Evolutionary conservation across 1,139 yeast species (phyloP).

Genomic region (Debaryomyces udenii): DNA sequence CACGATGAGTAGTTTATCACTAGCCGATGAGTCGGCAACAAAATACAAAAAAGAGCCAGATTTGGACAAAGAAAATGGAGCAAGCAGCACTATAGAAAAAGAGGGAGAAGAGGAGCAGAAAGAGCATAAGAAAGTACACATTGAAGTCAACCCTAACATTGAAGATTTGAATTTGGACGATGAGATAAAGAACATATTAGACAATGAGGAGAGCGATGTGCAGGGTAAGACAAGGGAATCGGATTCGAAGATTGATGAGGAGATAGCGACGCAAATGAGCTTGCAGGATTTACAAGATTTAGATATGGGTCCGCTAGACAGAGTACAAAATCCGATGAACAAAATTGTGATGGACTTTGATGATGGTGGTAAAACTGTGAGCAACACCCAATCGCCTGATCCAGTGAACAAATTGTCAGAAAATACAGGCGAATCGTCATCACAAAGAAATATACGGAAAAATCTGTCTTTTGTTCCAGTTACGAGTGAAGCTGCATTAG

Average conservation of each 20-base stretch:
- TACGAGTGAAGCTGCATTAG: slow-evolving; percentile 28
- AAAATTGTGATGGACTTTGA: slow-evolving; percentile 11
- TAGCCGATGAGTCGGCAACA: slow-evolving; percentile 14
- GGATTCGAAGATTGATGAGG: neutral
- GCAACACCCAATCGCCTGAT: slow-evolving; percentile 22
- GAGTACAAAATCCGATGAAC: slow-evolving; percentile 12
- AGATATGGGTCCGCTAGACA: slow-evolving; percentile 19
- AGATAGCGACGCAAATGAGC: slow-evolving; percentile 5
- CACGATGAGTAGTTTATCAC: slow-evolving; percentile 17
- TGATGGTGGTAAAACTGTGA: slow-evolving; percentile 19
- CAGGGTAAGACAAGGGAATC: neutral
- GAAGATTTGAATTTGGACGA: slow-evolving; percentile 12
- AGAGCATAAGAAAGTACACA: neutral
- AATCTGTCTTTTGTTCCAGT: slow-evolving; percentile 21
- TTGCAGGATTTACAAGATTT: slow-evolving; percentile 9
- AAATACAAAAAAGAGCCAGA: slow-evolving; percentile 6
- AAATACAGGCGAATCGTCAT: slow-evolving; percentile 1
- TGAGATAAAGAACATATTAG: slow-evolving; percentile 14
- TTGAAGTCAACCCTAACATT: slow-evolving; percentile 4
- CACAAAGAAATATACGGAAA: slow-evolving; percentile 13
- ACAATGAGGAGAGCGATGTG: slow-evolving; percentile 2
- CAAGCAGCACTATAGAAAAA: slow-evolving; percentile 6
- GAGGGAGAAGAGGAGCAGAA: neutral
- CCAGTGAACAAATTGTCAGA: slow-evolving; percentile 7
- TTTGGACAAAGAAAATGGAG: slow-evolving; percentile 5